phyloP scores from a whole-genome alignment of 2,329 filamentous ascomycete species.

The Hypoxylon sp. region DNA sequence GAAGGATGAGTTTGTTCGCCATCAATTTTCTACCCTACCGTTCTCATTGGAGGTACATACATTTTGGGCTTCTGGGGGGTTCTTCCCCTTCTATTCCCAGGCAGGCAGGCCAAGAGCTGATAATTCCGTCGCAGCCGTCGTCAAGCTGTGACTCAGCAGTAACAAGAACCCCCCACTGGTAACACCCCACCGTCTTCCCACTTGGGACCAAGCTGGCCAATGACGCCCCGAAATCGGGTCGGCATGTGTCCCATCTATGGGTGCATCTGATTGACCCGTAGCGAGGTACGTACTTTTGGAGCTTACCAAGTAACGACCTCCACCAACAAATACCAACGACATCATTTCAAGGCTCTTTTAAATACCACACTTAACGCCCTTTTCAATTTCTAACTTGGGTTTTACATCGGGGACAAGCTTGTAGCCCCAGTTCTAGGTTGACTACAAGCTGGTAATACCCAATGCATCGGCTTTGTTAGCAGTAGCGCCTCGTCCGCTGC shows the following conservation, averaged over 20 bases:
- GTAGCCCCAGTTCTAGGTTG: slow-evolving; percentile 15
- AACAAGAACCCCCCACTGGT: slow-evolving; percentile 25
- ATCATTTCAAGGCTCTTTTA: slow-evolving; percentile 14
- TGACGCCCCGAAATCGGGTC: slow-evolving; percentile 8
- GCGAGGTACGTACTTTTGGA: slow-evolving; percentile 29
- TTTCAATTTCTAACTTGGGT: slow-evolving; percentile 11
- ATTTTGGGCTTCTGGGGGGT: slow-evolving; percentile 26
- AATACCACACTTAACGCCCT: slow-evolving; percentile 12
- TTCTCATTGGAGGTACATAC: slow-evolving; percentile 28
- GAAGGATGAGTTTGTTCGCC: slow-evolving; percentile 33
- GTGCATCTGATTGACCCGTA: slow-evolving; percentile 19
- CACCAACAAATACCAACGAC: slow-evolving; percentile 21
- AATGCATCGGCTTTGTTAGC: slow-evolving; percentile 48
- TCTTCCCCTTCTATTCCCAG: slow-evolving; percentile 14
- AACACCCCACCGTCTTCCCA: slow-evolving; percentile 4
- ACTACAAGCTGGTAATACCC: slow-evolving; percentile 26
- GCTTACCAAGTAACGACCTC: slow-evolving; percentile 29
- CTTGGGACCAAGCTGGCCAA: slow-evolving; percentile 16
- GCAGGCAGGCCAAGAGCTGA: slow-evolving; percentile 15
- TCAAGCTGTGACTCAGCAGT: slow-evolving; percentile 23
- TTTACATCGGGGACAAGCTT: slow-evolving; percentile 29
- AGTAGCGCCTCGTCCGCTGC: slow-evolving; percentile 49
- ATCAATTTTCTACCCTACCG: slow-evolving; percentile 21
- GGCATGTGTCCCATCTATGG: slow-evolving; percentile 13
- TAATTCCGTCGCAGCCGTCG: slow-evolving; percentile 2